A percentile compares a stretch with the other conserved stretches of the same genome.
phyloP scores from a whole-genome alignment of 2,329 filamentous ascomycete species.

The Nothopassalora personata region DNA sequence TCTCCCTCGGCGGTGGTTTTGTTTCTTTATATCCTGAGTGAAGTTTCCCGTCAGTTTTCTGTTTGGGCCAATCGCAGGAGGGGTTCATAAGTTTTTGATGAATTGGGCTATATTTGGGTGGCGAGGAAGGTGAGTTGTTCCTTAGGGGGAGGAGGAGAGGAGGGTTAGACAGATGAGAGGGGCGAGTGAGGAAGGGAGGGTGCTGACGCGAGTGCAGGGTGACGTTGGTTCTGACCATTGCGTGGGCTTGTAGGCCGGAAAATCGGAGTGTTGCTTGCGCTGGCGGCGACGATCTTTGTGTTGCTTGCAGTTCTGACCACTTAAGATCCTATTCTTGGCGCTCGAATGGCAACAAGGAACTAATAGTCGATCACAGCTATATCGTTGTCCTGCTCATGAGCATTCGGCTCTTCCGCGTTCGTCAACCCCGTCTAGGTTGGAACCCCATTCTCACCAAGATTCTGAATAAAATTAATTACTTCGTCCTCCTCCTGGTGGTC shows the following conservation, averaged over 20 bases:
- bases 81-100: not conserved
- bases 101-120: not conserved
- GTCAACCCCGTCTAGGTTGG: slow-evolving; percentile 8
- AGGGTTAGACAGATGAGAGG: no score
- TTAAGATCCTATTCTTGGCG: not conserved
- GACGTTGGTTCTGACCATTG: not conserved
- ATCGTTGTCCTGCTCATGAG: slow-evolving; percentile 14
- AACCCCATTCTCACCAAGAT: not conserved
- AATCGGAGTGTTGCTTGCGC: no score
- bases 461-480: slow-evolving; percentile 2
- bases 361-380: slow-evolving; percentile 1
- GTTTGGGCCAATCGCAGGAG: not conserved
- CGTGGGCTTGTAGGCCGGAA: not conserved
- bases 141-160: not conserved
- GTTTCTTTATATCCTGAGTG: not conserved
- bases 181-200: no score
- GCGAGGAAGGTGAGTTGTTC: not conserved
- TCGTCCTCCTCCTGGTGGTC: slow-evolving; percentile 14
- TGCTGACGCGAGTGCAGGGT: not conserved
- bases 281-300: not conserved
- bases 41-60: not conserved
- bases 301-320: slow-evolving; percentile 8
- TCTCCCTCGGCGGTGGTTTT: not conserved
- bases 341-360: not conserved
- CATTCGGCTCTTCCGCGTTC: slow-evolving; percentile 9